phyloP scores from a whole-genome alignment of 2,329 filamentous ascomycete species.

The Fusarium proliferatum region DNA sequence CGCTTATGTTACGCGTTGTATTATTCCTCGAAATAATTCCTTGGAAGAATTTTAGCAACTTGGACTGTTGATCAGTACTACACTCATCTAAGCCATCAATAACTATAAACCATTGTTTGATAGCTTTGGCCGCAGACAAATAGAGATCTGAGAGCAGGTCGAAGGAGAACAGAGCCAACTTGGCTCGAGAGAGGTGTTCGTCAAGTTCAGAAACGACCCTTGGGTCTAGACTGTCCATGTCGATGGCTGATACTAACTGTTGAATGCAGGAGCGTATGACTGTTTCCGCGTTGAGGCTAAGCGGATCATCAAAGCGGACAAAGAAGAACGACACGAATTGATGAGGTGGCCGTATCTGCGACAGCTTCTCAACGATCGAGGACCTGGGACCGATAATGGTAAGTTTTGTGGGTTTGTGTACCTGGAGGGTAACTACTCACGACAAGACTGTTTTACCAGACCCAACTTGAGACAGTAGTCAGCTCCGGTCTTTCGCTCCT shows the following conservation, averaged over 20 bases:
- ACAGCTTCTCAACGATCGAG: neutral
- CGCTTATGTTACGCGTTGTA: neutral
- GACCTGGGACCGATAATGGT: accelerated
- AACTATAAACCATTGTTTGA: neutral
- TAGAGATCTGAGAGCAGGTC: accelerated
- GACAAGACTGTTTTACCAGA: conserved; percentile 32
- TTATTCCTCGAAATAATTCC: accelerated
- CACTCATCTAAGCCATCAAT: neutral
- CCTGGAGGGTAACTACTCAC: neutral
- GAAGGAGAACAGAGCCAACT: neutral
- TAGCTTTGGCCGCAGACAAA: accelerated
- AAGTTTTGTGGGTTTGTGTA: neutral
- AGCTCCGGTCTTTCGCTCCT: accelerated
- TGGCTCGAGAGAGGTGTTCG: accelerated
- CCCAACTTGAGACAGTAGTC: neutral
- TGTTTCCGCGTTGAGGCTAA: accelerated
- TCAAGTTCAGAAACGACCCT: neutral
- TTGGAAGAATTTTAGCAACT: neutral
- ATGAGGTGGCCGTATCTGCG: neutral
- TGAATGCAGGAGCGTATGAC: neutral
- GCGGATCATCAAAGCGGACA: accelerated
- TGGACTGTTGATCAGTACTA: neutral
- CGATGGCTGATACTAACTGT: neutral
- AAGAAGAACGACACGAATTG: conserved; percentile 1
- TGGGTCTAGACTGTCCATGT: neutral